Base-by-base conservation (phyloP, 169 alveolate genomes). In the Sarcocystis neurona region DNA sequence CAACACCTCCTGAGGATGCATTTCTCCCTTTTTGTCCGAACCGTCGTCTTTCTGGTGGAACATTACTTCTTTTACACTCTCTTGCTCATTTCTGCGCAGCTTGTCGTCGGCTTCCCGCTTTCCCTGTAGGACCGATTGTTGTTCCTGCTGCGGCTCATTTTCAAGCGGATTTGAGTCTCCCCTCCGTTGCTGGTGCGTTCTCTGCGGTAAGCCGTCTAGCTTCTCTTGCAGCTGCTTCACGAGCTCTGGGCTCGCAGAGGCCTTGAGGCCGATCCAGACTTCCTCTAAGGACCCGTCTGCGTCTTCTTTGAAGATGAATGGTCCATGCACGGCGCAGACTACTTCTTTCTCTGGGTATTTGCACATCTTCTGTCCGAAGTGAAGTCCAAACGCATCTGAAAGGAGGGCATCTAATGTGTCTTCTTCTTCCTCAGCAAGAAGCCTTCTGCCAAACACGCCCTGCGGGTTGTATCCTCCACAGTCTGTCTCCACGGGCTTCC, bases 391-490 rank as follows among this genome's bases (percentile, higher is more conserved):
- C 27, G 79, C 53, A 18, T 74, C 77, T 39, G 56, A 70, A 30
- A 85, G 66, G 10, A 85, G 10, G 0, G 63, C 88, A n/a, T 82
- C 82, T 44, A 90, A 66, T 82, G 66, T 60, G 47, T 75, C 46
- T 75, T 92, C 78, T 34, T 68, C 77, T 15, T 82, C 93, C 30
- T 32, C 85, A 30, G 89, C 91, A 44, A 89, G 80, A 3, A 90
- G 92, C 34, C 95, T 91, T 34, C 95, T 53, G 27, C 95, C 95
- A 68, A 93, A 93, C 23, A 92, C 93, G 27, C 95, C 95, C 27
- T 91, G 92, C 30, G 95, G 94, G 47, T 91, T 92, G 79, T 93
- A 93, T 37, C 95, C 95, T 60, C 91, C 95, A 41, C 95, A 93
- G 80, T 88, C 94, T 53, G 94, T 92, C 23, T 92, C 94, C 68